A percentile compares a stretch with the other conserved stretches of the same genome.
phyloP scores from a whole-genome alignment of 495 filamentous ascomycete species.

The Aspergillus ostianus region DNA sequence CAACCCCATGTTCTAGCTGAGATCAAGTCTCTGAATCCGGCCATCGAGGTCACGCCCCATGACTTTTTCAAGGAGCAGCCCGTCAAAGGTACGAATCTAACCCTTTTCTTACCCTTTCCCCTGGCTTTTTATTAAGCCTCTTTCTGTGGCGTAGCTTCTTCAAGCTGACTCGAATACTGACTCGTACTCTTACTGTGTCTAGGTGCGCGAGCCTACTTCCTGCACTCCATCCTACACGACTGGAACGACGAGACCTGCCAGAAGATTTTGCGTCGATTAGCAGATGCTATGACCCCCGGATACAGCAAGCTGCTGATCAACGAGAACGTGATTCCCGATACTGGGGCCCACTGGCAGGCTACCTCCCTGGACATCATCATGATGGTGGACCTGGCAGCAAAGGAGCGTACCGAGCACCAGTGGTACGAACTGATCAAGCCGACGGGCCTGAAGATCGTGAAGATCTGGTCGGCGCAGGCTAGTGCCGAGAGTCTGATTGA shows the following conservation, averaged over 20 bases:
- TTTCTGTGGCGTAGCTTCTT: background rate
- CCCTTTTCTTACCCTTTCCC: background rate
- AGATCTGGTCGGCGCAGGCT: constrained; percentile 34
- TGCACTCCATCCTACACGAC: constrained; percentile 46
- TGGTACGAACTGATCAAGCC: constrained; percentile 35
- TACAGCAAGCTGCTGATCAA: constrained; percentile 47
- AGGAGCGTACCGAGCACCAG: constrained; percentile 34
- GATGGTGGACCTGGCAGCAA: constrained; percentile 32
- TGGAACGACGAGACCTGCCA: constrained; percentile 40
- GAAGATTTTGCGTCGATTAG: constrained; percentile 34
- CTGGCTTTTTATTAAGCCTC: too few species aligned
- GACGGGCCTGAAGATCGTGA: constrained; percentile 36
- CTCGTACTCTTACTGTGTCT: background rate
- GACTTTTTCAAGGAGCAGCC: constrained; percentile 45
- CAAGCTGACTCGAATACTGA: background rate
- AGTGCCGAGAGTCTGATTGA: constrained; percentile 42
- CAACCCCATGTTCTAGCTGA: constrained; percentile 32
- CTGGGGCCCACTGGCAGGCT: constrained; percentile 36
- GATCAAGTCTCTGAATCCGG: constrained; percentile 16
- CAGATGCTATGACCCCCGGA: constrained; percentile 37
- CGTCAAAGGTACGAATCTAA: constrained; percentile 24
- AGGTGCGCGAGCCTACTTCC: constrained; percentile 45
- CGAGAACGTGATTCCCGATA: constrained; percentile 41
- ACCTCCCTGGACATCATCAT: constrained; percentile 39
- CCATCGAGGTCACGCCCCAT: constrained; percentile 35